A percentile compares a stretch with the other conserved stretches of the same genome.
Conservation (phyloP, 1,284 basidiomycete genomes). For the Irpex lacteus region DNA sequence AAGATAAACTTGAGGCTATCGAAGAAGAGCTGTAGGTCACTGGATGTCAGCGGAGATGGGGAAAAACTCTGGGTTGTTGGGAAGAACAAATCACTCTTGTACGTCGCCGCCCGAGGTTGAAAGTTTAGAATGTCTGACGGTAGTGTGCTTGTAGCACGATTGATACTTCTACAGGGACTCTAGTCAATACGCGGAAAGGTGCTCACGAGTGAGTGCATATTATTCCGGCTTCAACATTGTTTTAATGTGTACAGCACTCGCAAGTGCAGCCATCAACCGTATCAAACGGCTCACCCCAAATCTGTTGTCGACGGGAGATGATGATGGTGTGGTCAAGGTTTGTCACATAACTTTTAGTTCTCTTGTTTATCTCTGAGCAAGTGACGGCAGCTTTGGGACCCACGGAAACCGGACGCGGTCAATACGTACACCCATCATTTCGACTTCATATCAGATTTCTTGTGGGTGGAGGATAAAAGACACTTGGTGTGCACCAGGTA, state of each 20-base stretch:
- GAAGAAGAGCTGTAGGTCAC: conserved; percentile 74
- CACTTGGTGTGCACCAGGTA: conserved; percentile 86
- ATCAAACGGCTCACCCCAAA: conserved; percentile 68
- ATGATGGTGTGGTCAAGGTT: conserved; percentile 92
- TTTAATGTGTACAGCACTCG: conserved; percentile 35
- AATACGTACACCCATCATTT: conserved; percentile 85
- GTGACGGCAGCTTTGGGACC: conserved; percentile 79
- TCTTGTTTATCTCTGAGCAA: neutral
- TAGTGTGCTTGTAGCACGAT: conserved; percentile 47
- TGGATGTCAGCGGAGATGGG: conserved; percentile 67
- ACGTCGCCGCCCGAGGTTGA: conserved; percentile 30
- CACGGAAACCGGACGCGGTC: conserved; percentile 62
- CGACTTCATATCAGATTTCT: conserved; percentile 94
- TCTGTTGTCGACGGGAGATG: conserved; percentile 84
- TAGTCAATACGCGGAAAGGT: conserved; percentile 58
- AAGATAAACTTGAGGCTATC: conserved; percentile 62
- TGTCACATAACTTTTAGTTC: conserved; percentile 15
- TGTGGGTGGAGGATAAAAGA: conserved; percentile 83
- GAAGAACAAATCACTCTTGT: conserved; percentile 84
- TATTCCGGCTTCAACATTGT: conserved; percentile 7
- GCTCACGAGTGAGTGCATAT: conserved; percentile 75
- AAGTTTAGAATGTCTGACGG: neutral
- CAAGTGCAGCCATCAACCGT: conserved; percentile 83
- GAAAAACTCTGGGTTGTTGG: conserved; percentile 72
- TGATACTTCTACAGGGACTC: conserved; percentile 63